Conservation (phyloP, 495 filamentous ascomycete genomes). For the Aspergillus avenaceus region DNA sequence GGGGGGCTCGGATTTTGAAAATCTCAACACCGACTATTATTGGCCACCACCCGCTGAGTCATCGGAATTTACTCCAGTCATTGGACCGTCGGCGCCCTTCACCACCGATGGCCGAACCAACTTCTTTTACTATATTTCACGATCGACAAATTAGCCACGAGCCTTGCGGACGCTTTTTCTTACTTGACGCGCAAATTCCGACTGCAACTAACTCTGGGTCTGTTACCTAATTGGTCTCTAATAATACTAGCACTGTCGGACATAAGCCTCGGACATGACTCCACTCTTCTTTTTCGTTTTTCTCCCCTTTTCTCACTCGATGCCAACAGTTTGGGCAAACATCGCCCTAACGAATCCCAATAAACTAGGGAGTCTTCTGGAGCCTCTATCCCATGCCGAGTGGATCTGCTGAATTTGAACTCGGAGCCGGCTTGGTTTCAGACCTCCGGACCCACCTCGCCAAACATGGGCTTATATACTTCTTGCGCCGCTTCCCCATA, state of each 20-base stretch:
- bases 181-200: background rate
- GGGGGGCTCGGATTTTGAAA: background rate
- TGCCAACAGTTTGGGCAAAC: too few relatives aligned
- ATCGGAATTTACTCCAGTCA: background rate
- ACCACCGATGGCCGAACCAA: background rate
- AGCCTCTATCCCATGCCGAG: background rate
- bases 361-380: background rate
- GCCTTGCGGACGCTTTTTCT: background rate
- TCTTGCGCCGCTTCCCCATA: background rate
- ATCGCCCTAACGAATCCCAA: background rate
- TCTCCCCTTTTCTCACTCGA: background rate
- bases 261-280: background rate
- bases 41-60: background rate
- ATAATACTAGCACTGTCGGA: background rate
- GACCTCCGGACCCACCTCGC: background rate
- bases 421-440: constrained; percentile 2
- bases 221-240: background rate
- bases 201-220: too few relatives aligned
- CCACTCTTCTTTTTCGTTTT: background rate
- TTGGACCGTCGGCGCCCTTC: background rate
- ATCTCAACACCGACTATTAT: too few relatives aligned
- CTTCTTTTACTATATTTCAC: background rate
- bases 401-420: background rate
- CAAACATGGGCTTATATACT: background rate
- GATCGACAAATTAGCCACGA: background rate